Base-by-base conservation (phyloP, 768 basidiomycete species). In the Gautieria morchelliformis region DNA sequence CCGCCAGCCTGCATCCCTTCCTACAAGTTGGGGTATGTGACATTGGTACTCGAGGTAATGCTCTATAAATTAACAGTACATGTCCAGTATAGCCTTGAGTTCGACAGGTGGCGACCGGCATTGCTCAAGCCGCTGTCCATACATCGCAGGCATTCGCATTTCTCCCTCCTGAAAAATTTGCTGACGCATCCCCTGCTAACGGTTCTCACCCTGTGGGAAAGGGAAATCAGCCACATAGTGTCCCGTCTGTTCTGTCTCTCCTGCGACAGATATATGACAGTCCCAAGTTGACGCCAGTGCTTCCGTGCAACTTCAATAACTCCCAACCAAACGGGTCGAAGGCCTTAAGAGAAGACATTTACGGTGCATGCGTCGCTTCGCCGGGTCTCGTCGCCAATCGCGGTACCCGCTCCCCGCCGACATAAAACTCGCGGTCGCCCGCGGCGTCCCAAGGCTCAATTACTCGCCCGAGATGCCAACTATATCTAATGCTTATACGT, bases 111-210 rank as follows among this genome's bases (percentile, higher is more conserved):
- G 55, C 55, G 17, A 22, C 60, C 37, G 60, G 60, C 19, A 68
- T 84, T n/a, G 79, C 81, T 0, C 78, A 78, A 59, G 70, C 78
- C 2, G 77, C 80, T 0, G 65, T 79, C 12, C 75, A 78, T 54
- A 48, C 52, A 5, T 30, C 45, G 12, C 17, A 15, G 8, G 19
- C 17, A 7, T 42, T 47, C 20, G 20, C 61, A 69, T 3, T 49
- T 64, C 48, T 37, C 61, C 11, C 68, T 70, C 33, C 75, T 6
- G 67, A 73, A 30, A 24, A 53, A 41, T 60, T 70, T 48, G 52
- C 58, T 1, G 60, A 39, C 4, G 40, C 52, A 32, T 39, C 50
- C 54, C 41, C 49, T 42, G 27, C n/a, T 45, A 39, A 24, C 42
- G 32, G 9, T 1, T 3, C 30, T 6, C 57, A 35, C 30, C 27